Percentiles rank a stretch among this genome's conserved stretches.
Evolutionary conservation across 2,329 filamentous ascomycete species (phyloP).

Genomic region (Colletotrichum sidae): DNA sequence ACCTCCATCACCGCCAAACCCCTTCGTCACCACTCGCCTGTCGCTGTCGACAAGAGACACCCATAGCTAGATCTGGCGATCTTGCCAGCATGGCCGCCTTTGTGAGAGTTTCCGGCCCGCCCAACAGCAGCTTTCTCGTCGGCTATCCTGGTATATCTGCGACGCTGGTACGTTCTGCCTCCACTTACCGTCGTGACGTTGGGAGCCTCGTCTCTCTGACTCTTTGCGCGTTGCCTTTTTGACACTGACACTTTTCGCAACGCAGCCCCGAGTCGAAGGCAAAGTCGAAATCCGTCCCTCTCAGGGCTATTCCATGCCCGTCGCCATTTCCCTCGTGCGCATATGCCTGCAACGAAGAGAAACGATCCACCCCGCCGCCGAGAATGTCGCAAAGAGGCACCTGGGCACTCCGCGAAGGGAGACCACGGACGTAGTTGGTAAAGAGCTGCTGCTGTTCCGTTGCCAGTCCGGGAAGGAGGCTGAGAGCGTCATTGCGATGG

Average conservation of each 20-base stretch:
- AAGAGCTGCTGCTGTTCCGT: conserved; percentile 92
- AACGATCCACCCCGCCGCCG: conserved; percentile 95
- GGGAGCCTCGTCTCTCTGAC: conserved; percentile 28
- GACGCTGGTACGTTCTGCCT: conserved; percentile 79
- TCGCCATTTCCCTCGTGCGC: conserved; percentile 90
- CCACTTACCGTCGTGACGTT: conserved; percentile 24
- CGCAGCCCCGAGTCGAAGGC: conserved; percentile 93
- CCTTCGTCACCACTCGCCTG: conserved; percentile 9
- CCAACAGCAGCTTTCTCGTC: conserved; percentile 96
- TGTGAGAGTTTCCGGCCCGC: conserved; percentile 96
- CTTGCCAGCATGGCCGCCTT: conserved; percentile 72
- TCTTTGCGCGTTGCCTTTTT: conserved; percentile 34
- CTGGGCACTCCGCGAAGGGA: conserved; percentile 91
- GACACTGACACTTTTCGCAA: conserved; percentile 6
- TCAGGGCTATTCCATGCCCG: conserved; percentile 86
- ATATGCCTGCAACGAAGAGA: conserved; percentile 94
- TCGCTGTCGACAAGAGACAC: conserved; percentile 24
- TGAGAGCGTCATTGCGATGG: conserved; percentile 94
- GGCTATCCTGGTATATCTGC: conserved; percentile 98
- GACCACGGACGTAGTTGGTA: conserved; percentile 91
- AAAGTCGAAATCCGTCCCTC: conserved; percentile 96
- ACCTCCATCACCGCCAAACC: conserved; percentile 21
- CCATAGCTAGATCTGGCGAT: conserved; percentile 20
- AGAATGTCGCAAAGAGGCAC: conserved; percentile 92
- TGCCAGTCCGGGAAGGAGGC: conserved; percentile 86